Percentiles rank a stretch among this genome's conserved stretches.
These are phyloP conservation scores for Heterobasidion annosum DNA, from an alignment of 1,284 basidiomycete species.

Conservation along the genomic window DNA sequence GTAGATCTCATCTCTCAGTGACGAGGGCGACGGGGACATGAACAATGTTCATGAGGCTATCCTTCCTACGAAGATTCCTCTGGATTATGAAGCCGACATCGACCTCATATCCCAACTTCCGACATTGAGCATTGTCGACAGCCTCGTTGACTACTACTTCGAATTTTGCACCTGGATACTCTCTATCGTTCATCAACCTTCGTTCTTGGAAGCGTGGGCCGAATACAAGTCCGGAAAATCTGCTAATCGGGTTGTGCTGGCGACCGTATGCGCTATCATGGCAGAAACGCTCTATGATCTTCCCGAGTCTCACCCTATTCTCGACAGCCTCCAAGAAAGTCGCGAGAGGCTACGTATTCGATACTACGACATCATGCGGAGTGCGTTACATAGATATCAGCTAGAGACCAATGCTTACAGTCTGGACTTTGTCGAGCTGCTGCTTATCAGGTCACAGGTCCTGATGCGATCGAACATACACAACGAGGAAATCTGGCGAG, in stretches of 20 bases:
- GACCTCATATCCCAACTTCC: conserved; percentile 63
- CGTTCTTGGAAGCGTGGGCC: conserved; percentile 58
- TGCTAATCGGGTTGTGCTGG: conserved; percentile 59
- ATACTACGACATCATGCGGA: conserved; percentile 62
- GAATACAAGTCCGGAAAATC: conserved; percentile 59
- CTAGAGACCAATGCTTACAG: conserved; percentile 39
- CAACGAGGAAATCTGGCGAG: conserved; percentile 69
- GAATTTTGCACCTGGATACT: conserved; percentile 82
- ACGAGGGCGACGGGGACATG: no score
- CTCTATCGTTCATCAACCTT: conserved; percentile 56
- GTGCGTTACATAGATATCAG: conserved; percentile 47
- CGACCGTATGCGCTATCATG: conserved; percentile 68
- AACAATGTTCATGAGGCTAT: no score
- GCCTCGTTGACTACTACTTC: conserved; percentile 66
- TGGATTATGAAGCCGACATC: conserved; percentile 34
- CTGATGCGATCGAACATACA: conserved; percentile 64
- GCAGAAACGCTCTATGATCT: conserved; percentile 84
- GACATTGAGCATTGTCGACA: conserved; percentile 56
- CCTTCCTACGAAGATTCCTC: no score
- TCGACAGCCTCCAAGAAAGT: conserved; percentile 81
- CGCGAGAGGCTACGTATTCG: conserved; percentile 43
- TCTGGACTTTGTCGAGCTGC: conserved; percentile 66
- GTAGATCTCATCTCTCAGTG: no score
- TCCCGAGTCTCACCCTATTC: conserved; percentile 44
- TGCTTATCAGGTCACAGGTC: conserved; percentile 61